Evolutionary conservation across 805 yeast species (phyloP).

Genomic region (Lipomyces spencermartinsiae): DNA sequence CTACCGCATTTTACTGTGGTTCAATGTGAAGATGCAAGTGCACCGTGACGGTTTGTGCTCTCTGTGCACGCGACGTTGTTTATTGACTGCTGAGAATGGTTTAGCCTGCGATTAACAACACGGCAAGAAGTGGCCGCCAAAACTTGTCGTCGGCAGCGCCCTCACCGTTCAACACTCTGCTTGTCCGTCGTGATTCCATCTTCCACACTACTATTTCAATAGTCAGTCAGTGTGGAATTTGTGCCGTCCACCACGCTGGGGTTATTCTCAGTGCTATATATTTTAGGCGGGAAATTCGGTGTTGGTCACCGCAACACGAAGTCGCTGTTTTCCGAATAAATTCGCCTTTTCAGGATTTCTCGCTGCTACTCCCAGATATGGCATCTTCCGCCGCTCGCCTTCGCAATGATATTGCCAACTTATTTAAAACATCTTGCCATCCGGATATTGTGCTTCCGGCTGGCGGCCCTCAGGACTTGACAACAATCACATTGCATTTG

Average conservation of each 20-base stretch:
- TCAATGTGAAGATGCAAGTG: background rate
- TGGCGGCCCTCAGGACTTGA: slow-evolving; percentile 31
- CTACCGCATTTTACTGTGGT: too few relatives aligned
- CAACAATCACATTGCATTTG: slow-evolving; percentile 27
- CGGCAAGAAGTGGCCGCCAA: background rate
- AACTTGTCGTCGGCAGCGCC: background rate
- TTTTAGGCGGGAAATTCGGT: background rate
- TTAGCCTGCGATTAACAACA: background rate
- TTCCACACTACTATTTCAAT: background rate
- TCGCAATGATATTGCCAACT: slow-evolving; percentile 27
- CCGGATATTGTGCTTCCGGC: slow-evolving; percentile 34
- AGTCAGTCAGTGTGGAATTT: background rate
- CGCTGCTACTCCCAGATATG: background rate
- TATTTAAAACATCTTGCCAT: slow-evolving; percentile 25
- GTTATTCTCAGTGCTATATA: background rate
- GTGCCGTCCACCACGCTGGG: background rate
- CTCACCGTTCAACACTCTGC: background rate
- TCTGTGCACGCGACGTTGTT: background rate
- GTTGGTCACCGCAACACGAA: too few relatives aligned
- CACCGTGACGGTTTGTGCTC: background rate
- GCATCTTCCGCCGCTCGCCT: slow-evolving; percentile 21
- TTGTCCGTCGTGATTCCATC: background rate
- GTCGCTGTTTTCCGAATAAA: background rate
- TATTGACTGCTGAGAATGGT: slow-evolving; percentile 3
- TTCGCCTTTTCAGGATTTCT: background rate